These are phyloP conservation scores for Fraxinus anomala DNA, from an alignment of 257 asterid genomes.

Conservation along the genomic window DNA sequence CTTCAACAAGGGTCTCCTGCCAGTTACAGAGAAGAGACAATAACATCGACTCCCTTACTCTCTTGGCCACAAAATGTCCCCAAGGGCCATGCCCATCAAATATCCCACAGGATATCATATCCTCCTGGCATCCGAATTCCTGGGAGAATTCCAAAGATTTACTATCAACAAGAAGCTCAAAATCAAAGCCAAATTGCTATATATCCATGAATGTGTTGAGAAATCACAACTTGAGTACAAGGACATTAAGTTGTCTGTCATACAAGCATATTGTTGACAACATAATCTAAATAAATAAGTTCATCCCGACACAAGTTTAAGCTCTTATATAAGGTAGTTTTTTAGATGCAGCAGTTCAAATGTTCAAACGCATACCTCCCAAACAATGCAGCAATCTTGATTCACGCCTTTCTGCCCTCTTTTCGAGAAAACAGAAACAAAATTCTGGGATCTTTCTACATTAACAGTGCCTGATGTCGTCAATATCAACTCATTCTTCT, in stretches of 20 bases:
- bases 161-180: background rate
- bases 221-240: no score
- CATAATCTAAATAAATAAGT: no score
- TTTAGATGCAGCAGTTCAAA: background rate
- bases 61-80: conserved; percentile 93
- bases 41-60: conserved; percentile 75
- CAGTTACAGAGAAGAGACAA: conserved; percentile 70
- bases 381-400: conserved; percentile 87
- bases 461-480: conserved; percentile 68
- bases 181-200: background rate
- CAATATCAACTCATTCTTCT: conserved; percentile 74
- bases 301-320: background rate
- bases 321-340: background rate
- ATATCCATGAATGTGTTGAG: background rate
- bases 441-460: conserved; percentile 68
- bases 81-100: conserved; percentile 97
- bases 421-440: conserved; percentile 75
- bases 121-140: conserved; percentile 97
- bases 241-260: no score
- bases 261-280: no score
- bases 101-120: conserved; percentile 89
- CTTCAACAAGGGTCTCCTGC: conserved; percentile 73
- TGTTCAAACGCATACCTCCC: conserved; percentile 61
- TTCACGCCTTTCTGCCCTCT: conserved; percentile 85
- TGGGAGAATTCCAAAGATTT: conserved; percentile 13